Evolutionary conservation across 306 rosid genomes (phyloP).

Genomic region (Styphnolobium japonicum): DNA sequence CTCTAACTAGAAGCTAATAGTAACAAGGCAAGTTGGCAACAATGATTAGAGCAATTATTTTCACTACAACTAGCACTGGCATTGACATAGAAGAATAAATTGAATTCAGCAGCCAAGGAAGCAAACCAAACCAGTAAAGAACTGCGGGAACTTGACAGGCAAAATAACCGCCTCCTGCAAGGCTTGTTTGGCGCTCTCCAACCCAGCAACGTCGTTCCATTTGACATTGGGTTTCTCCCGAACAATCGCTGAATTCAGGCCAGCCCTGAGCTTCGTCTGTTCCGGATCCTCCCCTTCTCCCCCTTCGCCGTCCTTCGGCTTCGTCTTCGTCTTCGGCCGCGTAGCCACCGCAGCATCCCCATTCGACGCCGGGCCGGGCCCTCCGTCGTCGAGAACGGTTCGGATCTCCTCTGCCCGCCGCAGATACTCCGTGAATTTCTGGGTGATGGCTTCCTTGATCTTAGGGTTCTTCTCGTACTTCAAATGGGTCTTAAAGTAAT

Average conservation of each 20-base stretch:
- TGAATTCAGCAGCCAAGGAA: neutral
- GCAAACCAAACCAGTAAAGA: conserved; percentile 70
- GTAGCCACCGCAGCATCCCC: conserved; percentile 94
- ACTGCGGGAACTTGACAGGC: conserved; percentile 96
- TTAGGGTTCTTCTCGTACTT: conserved; percentile 98
- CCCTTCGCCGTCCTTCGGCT: conserved; percentile 68
- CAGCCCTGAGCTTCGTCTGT: conserved; percentile 84
- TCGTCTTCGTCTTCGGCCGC: conserved; percentile 83
- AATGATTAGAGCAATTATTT: neutral
- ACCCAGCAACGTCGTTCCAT: conserved; percentile 98
- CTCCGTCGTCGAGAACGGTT: conserved; percentile 78
- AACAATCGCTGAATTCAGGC: conserved; percentile 84
- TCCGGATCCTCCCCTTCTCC: conserved; percentile 94
- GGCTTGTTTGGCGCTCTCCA: conserved; percentile 95
- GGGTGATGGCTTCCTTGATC: conserved; percentile 91
- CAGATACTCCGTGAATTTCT: conserved; percentile 90
- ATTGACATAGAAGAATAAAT: too few relatives aligned
- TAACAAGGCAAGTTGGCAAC: neutral
- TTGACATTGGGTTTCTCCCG: conserved; percentile 93
- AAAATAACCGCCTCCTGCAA: conserved; percentile 96
- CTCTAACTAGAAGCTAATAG: neutral
- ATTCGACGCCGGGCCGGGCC: conserved; percentile 86
- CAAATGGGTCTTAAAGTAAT: conserved; percentile 88
- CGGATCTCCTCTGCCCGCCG: conserved; percentile 99
- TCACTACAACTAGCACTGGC: neutral